phyloP scores from a whole-genome alignment of 2,329 filamentous ascomycete species.

The Apiospora pterosperma region DNA sequence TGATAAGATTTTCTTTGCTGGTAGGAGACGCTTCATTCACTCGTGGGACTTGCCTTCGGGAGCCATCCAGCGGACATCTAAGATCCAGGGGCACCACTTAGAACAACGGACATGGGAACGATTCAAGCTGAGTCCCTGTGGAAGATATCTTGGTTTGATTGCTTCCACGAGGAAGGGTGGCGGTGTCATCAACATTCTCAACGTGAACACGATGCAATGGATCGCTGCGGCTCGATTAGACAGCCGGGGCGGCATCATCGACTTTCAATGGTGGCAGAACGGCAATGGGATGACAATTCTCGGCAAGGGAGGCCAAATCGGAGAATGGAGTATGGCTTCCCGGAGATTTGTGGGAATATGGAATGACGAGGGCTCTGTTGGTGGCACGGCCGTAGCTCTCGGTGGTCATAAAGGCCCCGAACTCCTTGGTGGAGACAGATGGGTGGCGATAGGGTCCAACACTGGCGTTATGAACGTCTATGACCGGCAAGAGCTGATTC shows the following conservation, averaged over 20 bases:
- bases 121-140: conserved; percentile 84
- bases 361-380: conserved; percentile 86
- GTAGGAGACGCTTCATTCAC: conserved; percentile 88
- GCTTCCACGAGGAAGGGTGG: conserved; percentile 81
- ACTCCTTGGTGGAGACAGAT: conserved; percentile 73
- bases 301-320: conserved; percentile 83
- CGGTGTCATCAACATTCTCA: conserved; percentile 82
- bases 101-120: conserved; percentile 89
- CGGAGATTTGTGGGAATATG: conserved; percentile 75
- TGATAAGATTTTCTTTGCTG: conserved; percentile 82
- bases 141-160: conserved; percentile 78
- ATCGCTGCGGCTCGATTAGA: conserved; percentile 78
- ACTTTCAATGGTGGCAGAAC: conserved; percentile 40
- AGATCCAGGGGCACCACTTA: conserved; percentile 70
- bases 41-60: conserved; percentile 87
- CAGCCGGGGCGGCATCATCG: conserved; percentile 73
- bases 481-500: conserved; percentile 67
- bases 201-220: conserved; percentile 82
- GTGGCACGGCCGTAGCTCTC: conserved; percentile 76
- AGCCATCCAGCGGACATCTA: conserved; percentile 74
- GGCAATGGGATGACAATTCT: conserved; percentile 78
- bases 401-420: conserved; percentile 64
- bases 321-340: conserved; percentile 75
- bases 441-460: conserved; percentile 83
- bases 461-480: conserved; percentile 93